Conservation (phyloP, 768 basidiomycete genomes). For the Rhodosporidiobolus sp. region DNA sequence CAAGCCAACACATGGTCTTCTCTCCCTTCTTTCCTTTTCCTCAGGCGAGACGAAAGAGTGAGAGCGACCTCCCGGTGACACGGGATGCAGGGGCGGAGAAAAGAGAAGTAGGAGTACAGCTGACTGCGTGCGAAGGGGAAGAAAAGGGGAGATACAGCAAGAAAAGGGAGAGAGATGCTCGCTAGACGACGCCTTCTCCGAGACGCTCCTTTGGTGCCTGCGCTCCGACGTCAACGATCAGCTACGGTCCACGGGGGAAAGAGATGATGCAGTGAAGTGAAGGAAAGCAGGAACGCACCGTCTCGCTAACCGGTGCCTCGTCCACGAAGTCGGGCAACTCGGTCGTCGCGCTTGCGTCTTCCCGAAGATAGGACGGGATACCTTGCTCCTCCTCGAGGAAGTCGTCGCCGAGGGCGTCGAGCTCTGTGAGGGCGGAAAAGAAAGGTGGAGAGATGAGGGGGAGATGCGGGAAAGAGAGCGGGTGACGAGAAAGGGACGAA, state of each 20-base stretch:
- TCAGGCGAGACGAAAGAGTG: no score
- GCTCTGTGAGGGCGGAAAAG: conserved; percentile 57
- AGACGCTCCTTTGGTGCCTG: conserved; percentile 34
- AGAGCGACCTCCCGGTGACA: no score
- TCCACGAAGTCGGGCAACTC: conserved; percentile 91
- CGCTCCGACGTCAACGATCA: neutral
- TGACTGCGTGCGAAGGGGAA: no score
- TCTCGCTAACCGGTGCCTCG: conserved; percentile 64
- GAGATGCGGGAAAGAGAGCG: neutral
- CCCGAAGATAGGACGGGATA: conserved; percentile 73
- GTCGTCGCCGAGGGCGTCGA: conserved; percentile 88
- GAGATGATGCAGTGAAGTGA: neutral
- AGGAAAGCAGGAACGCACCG: conserved; percentile 11
- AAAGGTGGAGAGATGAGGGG: neutral
- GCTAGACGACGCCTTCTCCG: conserved; percentile 34
- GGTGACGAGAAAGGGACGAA: no score
- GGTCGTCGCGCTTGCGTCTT: conserved; percentile 60
- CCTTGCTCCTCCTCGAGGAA: conserved; percentile 70
- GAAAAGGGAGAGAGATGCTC: no score
- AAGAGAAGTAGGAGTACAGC: no score
- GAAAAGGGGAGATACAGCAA: no score
- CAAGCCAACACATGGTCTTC: no score
- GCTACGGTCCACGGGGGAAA: neutral
- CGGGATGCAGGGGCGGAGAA: no score
- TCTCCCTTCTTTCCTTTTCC: no score